A percentile compares a stretch with the other conserved stretches of the same genome.
These are phyloP conservation scores for Pythium dissotocum DNA, from an alignment of 352 stramenopile genomes.

Conservation along the genomic window DNA sequence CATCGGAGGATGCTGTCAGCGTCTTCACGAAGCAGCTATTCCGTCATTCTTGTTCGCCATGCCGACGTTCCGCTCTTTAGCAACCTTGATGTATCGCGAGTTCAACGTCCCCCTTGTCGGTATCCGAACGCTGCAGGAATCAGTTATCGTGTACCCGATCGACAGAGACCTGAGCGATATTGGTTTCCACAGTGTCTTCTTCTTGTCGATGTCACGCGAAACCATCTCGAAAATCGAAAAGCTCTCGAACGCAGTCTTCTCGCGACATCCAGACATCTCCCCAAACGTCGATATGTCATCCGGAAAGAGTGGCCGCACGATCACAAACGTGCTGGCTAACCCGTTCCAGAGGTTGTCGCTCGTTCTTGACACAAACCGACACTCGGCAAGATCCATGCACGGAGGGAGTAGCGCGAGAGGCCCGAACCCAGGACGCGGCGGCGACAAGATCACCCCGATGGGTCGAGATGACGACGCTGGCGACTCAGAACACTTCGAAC, in stretches of 20 bases:
- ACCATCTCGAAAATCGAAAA: slow-evolving; percentile 59
- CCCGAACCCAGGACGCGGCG: not conserved
- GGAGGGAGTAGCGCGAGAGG: not conserved
- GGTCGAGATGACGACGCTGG: slow-evolving; percentile 18
- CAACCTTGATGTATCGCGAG: slow-evolving; percentile 65
- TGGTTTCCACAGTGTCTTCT: slow-evolving; percentile 62
- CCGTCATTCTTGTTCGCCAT: slow-evolving; percentile 56
- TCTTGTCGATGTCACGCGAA: slow-evolving; percentile 52
- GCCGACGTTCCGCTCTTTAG: slow-evolving; percentile 47
- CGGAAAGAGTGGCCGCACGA: slow-evolving; percentile 39
- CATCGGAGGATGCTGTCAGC: slow-evolving; percentile 51
- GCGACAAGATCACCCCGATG: slow-evolving; percentile 33
- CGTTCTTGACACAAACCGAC: slow-evolving; percentile 13
- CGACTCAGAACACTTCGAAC: slow-evolving; percentile 15
- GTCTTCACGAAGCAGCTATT: slow-evolving; percentile 57
- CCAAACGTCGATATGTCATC: slow-evolving; percentile 34
- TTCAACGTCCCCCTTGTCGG: slow-evolving; percentile 58
- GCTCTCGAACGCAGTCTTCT: slow-evolving; percentile 44
- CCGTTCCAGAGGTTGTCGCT: slow-evolving; percentile 36
- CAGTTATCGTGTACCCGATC: slow-evolving; percentile 49
- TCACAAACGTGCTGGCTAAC: slow-evolving; percentile 36
- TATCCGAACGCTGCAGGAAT: slow-evolving; percentile 55
- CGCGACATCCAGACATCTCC: slow-evolving; percentile 50
- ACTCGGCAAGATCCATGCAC: not conserved
- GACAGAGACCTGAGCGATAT: slow-evolving; percentile 46